Evolutionary conservation across 2,329 filamentous ascomycete genomes (phyloP).

Genomic region (Hypoxylon sp.): DNA sequence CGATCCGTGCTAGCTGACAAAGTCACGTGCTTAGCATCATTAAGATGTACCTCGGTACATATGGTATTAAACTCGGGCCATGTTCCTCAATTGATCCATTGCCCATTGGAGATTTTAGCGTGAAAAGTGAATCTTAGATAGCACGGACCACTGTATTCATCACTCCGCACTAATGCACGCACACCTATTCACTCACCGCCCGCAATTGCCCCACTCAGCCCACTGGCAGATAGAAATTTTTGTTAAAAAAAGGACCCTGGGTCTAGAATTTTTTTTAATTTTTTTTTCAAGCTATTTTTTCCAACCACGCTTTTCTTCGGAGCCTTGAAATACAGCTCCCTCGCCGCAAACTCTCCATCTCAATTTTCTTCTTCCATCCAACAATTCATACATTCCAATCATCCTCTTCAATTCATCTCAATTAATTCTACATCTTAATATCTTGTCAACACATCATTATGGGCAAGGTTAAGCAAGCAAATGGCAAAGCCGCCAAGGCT

Average conservation of each 20-base stretch:
- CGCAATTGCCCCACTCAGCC: conserved; percentile 35
- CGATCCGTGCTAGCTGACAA: neutral
- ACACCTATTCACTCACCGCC: conserved; percentile 42
- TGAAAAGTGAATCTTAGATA: too few relatives aligned
- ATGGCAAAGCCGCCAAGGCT: conserved; percentile 61
- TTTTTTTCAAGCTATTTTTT: conserved; percentile 26
- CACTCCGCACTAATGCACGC: conserved; percentile 9
- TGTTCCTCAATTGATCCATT: too few relatives aligned
- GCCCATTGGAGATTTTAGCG: too few relatives aligned
- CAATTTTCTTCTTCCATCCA: conserved; percentile 21
- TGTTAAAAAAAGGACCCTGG: conserved; percentile 20
- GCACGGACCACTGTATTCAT: too few relatives aligned
- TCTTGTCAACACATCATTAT: conserved; percentile 55
- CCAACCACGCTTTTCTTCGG: conserved; percentile 30
- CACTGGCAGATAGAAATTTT: conserved; percentile 44
- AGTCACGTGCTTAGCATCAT: conserved; percentile 22
- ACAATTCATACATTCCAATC: conserved; percentile 3
- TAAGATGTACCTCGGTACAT: conserved; percentile 1
- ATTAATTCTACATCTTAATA: neutral
- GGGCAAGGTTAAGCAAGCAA: conserved; percentile 73
- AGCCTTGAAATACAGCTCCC: conserved; percentile 27
- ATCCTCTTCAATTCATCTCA: neutral
- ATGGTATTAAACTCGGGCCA: too few relatives aligned
- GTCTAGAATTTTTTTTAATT: conserved; percentile 33
- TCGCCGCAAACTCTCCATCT: conserved; percentile 9